Evolutionary conservation across 371 early-diverging fungal genomes (phyloP), one percentile per base, ranked within the genome.

Genomic region (Actinomortierella wolfii): DNA sequence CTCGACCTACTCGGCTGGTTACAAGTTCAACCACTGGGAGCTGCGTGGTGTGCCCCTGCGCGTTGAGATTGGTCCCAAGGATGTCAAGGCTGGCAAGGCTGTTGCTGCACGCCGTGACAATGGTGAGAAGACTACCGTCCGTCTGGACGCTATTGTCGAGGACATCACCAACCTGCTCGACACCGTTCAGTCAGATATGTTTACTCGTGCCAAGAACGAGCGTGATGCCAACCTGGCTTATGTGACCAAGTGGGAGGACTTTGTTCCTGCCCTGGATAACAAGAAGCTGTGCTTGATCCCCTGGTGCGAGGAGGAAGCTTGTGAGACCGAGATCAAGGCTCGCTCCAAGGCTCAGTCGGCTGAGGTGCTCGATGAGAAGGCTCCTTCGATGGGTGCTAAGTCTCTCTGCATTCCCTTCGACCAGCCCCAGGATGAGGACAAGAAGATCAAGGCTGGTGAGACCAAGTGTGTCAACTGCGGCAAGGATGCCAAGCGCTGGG

Each of bases 21-120:
- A 92, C 91, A 99, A 99, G 86, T 99, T 94, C 88, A 99, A 98
- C 84, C 97, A 99, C 85, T 99, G 99, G 99, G 99, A 99, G 81
- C 77, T 97, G 59, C 77, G 89, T 49, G 99, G 99, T 78, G 97
- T 98, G 51, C 99, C 99, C 41, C 73, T 99, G 59, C 94, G 99
- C 61, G 79, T 99, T 29, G 99, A 99, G 86, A 82, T 99, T 44
- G 99, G 99, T 25, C 97, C 97, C 61, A 96, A 92, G 81, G 99
- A 99, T 81, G 70, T 99, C 55, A 80, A 89, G 63, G 92, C 90
- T 67, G 81, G 91, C 56, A 88, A 94, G 67, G 89, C 91, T 15
- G 80, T 91, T 51, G 78, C 90, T 56, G 97, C 94, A 26, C 92
- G 94, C 76, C 93, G 99, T 79, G 92, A 97, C 78, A 93, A 81